Evolutionary conservation across 306 rosid species (phyloP).

Genomic region (Rubus idaeus): DNA sequence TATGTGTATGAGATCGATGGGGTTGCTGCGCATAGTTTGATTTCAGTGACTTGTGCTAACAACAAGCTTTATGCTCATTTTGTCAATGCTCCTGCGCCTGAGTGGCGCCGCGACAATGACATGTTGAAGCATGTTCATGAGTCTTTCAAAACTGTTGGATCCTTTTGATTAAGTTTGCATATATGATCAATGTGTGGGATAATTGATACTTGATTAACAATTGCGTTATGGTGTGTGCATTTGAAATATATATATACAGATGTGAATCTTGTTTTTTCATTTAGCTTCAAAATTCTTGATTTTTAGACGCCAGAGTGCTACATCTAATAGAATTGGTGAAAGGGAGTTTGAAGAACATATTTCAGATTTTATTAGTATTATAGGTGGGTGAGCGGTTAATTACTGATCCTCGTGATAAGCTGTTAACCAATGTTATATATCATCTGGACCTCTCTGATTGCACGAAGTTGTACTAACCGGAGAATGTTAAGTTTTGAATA

Average conservation of each 20-base stretch:
- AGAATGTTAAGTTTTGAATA: too few species aligned
- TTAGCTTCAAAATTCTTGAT: background rate
- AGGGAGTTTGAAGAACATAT: background rate
- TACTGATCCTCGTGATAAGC: background rate
- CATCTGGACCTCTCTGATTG: background rate
- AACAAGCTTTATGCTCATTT: slow-evolving; percentile 92
- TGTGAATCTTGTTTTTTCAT: background rate
- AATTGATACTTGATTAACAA: background rate
- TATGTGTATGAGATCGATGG: slow-evolving; percentile 84
- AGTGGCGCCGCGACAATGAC: slow-evolving; percentile 77
- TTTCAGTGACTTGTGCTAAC: slow-evolving; percentile 76
- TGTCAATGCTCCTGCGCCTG: slow-evolving; percentile 79
- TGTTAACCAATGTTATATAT: too few species aligned
- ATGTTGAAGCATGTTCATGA: slow-evolving; percentile 74
- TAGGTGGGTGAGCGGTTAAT: background rate
- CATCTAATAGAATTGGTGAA: background rate
- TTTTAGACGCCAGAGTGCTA: background rate
- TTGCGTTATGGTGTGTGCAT: background rate
- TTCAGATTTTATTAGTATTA: background rate
- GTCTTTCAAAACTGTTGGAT: slow-evolving; percentile 73
- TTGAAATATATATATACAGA: background rate
- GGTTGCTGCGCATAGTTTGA: slow-evolving; percentile 68
- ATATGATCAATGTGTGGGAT: slow-evolving; percentile 3
- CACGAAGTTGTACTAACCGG: too few species aligned
- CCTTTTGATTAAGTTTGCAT: slow-evolving; percentile 20